These are phyloP conservation scores for Apophysomyces sp. DNA, from an alignment of 371 early-diverging fungal genomes.

Conservation along the genomic window DNA sequence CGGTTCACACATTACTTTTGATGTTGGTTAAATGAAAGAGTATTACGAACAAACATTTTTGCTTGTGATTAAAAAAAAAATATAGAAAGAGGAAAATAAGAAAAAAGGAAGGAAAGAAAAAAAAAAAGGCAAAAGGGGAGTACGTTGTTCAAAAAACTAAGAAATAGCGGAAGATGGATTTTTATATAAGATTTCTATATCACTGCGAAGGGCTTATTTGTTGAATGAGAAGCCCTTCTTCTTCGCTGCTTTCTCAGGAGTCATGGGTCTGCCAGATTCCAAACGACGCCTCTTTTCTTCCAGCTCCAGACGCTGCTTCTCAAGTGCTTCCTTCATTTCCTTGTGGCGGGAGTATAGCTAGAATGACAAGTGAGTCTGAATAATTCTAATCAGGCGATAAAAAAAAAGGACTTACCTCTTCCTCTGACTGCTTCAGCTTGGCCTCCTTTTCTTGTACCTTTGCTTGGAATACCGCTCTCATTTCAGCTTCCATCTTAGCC, in stretches of 20 bases:
- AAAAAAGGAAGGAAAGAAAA: too few relatives aligned
- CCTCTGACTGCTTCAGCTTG: slow-evolving; percentile 95
- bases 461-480: slow-evolving; percentile 96
- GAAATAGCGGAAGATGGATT: too few relatives aligned
- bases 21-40: too few relatives aligned
- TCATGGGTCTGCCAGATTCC: slow-evolving; percentile 81
- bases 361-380: too few relatives aligned
- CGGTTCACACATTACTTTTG: too few relatives aligned
- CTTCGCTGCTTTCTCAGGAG: slow-evolving; percentile 79
- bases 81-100: too few relatives aligned
- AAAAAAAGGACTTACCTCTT: slow-evolving; percentile 65
- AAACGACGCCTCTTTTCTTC: slow-evolving; percentile 93
- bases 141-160: too few relatives aligned
- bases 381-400: too few relatives aligned
- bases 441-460: slow-evolving; percentile 98
- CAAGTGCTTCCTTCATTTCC: slow-evolving; percentile 96
- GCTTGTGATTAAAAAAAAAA: too few relatives aligned
- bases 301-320: slow-evolving; percentile 89
- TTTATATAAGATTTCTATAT: too few relatives aligned
- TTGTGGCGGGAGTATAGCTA: slow-evolving; percentile 91
- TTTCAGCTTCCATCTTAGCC: slow-evolving; percentile 97
- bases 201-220: slow-evolving; percentile 36
- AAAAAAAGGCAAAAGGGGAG: too few relatives aligned
- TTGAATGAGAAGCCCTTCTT: slow-evolving; percentile 83
- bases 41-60: too few relatives aligned